Base-by-base conservation (phyloP, 805 yeast species). In the Schizosaccharomyces osmophilus region DNA sequence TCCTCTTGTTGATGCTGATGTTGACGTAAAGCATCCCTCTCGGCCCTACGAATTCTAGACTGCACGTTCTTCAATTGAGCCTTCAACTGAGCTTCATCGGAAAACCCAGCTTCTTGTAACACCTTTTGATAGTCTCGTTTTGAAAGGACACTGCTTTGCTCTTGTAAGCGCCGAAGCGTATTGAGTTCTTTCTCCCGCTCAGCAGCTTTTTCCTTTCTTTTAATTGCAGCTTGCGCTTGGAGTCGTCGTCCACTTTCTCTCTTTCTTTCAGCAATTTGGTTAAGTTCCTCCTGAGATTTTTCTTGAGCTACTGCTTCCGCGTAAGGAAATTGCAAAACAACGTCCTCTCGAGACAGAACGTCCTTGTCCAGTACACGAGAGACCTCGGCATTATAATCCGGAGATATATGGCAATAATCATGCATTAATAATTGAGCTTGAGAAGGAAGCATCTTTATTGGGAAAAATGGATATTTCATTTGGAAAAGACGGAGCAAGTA, bases 401-500 rank as follows among this genome's bases (percentile, higher is more conserved):
- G 63, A 55, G 95, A 82, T 2, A 87, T 81, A 67, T 86, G 88
- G 67, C 95, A 87, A 71, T 78, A 83, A 64, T 87, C 85, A 55
- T 84, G 79, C 54, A 88, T 77, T 68, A 93, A 71, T 62, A 78
- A 73, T 59, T 83, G 81, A 13, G 84, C 78, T 68, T 90, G 94
- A 62, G 75, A 73, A 13, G 74, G 72, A 6, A 81, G 75, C 61
- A 90, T 73, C 65, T 82, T 84, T 1, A 85, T 73, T 4, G 98
- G 97, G 70, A 89, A 93, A 66, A 81, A 84, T 0, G 98, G 97
- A 71, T 93, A 93, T 70, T 93, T 93, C 68, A 93, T 74, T 1
- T 82, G 77, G 59, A 93, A 72, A 43, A 84, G 76, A 65, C 76
- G 78, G 62, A 77, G 78, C 68, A 93, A 69, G 66, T 78, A 89